Base-by-base conservation (phyloP, 2,329 filamentous ascomycete genomes). In the Leptographium flavum region DNA sequence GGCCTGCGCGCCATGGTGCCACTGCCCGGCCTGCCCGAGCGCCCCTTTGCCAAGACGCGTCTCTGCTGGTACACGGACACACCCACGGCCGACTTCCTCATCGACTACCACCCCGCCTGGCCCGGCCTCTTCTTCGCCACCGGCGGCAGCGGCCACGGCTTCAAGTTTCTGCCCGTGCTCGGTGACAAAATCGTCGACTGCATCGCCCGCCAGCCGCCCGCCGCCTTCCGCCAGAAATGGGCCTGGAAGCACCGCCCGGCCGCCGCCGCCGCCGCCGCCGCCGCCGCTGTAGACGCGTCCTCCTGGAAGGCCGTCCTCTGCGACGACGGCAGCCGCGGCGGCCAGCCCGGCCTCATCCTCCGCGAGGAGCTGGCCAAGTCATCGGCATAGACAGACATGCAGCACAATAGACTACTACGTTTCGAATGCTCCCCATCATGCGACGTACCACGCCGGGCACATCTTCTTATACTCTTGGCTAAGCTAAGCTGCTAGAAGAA, bases 21-120 rank as follows among this genome's bases (percentile, higher is more conserved):
- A 1, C 56, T 69, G 49, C 63, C 63, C 7, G 66, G 67, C 10
- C 66, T 84, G 17, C 68, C 67, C 42, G 66, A 70, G 22, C 67
- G 81, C 23, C 73, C 75, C 2, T 85, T 83, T 63, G 62, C 63
- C 47, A 65, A 67, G 44, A 81, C 76, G 2, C 68, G 79, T 22
- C 62, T 86, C 44, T 87, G 82, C 63, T 87, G 82, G 82, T 87
- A 87, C 58, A 77, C 76, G 5, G 82, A 87, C 62, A 87, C 82
- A 53, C 69, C 75, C 8, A 76, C 74, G 17, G 81, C 75, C 21
- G 77, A 87, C 56, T 87, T 83, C 64, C 68, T 87, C 45, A 69
- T 85, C 49, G 74, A 79, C 55, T 78, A 79, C 59, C 81, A 86
- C 54, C 81, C 82, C 0, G 61, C 67, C 15, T 74, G 74, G 60